A percentile compares a stretch with the other conserved stretches of the same genome.
These are phyloP conservation scores for Gardenia jasminoides DNA, from an alignment of 257 asterid species.

Conservation along the genomic window DNA sequence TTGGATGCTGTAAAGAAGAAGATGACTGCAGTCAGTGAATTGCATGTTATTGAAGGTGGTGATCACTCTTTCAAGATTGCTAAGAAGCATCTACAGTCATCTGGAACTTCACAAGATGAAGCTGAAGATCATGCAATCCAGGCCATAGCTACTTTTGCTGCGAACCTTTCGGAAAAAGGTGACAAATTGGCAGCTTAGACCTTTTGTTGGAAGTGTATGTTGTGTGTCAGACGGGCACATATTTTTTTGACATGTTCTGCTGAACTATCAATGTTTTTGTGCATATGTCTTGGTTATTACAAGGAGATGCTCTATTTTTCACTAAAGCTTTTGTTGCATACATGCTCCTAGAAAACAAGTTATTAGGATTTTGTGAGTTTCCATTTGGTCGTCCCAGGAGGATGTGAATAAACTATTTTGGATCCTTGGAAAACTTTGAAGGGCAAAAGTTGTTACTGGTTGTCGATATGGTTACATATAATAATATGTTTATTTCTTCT, in stretches of 20 bases:
- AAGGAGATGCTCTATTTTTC: background rate
- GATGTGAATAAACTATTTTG: background rate
- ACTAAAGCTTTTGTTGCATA: background rate
- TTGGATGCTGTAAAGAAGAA: slow-evolving; percentile 65
- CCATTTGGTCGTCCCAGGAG: background rate
- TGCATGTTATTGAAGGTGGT: slow-evolving; percentile 82
- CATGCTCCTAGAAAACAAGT: background rate
- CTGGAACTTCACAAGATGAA: slow-evolving; percentile 59
- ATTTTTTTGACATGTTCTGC: background rate
- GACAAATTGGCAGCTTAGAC: background rate
- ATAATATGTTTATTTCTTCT: too few species aligned
- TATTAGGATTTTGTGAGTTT: background rate
- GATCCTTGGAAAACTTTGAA: background rate
- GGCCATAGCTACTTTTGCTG: slow-evolving; percentile 53
- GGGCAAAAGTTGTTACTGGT: background rate
- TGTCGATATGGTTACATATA: background rate
- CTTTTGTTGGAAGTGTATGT: background rate
- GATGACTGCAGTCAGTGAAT: slow-evolving; percentile 43
- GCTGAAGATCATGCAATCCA: slow-evolving; percentile 56
- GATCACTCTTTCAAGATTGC: slow-evolving; percentile 85
- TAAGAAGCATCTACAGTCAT: slow-evolving; percentile 54
- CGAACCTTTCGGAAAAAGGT: slow-evolving; percentile 22
- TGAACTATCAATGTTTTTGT: background rate
- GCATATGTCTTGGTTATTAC: background rate
- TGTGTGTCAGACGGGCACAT: background rate